Base-by-base conservation (phyloP, 2,329 filamentous ascomycete genomes). In the Dichotomopilus funicola region DNA sequence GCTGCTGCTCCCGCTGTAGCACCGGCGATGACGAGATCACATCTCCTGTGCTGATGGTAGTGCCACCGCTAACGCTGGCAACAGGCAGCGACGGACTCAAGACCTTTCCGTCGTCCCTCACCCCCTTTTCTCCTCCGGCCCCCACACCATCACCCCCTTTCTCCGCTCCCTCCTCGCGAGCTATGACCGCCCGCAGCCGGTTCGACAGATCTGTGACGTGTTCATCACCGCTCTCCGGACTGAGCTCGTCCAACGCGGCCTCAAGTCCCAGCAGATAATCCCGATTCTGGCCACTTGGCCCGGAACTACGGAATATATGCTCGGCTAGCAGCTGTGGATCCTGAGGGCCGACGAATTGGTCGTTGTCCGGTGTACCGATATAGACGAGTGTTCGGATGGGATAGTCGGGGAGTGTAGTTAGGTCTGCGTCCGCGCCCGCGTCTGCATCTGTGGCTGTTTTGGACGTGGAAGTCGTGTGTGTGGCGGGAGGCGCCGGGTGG, bases 351-450 rank as follows among this genome's bases (percentile, higher is more conserved):
- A 91, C 78, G 67, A 99, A 99, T 70, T 97, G 94, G 54, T 89
- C 87, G 67, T 99, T 99, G 46, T 87, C 83, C 0, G 94, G 94
- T 2, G 95, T 88, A 27, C 94, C 94, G 66, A 99, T 97, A 71
- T 99, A 99, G 1, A 95, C 89, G 60, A 96, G 81, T 57, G 80
- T 78, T 53, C 68, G 71, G 64, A 83, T 78, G 19, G 71, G 63
- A 4, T 46, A 49, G 71, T 68, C 13, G 6, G n/a, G 19, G 19
- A 27, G 19, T 27, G 19, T 27, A 27, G 19, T 27, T 27, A 27
- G 19, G 19, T 27, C 19, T 27, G 19, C 19, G 19, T 27, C 19
- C 19, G 19, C 19, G 19, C 19, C 19, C 19, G 19, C 19, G 19
- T 27, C 19, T 27, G 19, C 19, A 27, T 27, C 19, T 27, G 19